phyloP scores from a whole-genome alignment of 352 stramenopile species.

The Phytophthora gonapodyides region DNA sequence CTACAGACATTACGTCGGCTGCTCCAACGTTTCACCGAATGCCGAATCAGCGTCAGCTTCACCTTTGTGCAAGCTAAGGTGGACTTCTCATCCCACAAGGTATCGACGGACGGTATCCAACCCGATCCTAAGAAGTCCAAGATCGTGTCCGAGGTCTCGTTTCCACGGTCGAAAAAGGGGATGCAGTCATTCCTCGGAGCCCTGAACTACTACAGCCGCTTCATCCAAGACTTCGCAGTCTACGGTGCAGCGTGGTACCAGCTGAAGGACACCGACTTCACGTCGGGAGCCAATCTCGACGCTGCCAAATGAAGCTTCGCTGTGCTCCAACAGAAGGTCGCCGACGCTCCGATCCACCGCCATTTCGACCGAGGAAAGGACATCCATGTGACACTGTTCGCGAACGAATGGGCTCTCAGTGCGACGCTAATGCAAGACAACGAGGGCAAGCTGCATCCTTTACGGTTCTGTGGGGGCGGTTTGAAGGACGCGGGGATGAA shows the following conservation, averaged over 20 bases:
- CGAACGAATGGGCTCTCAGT: conserved; percentile 20
- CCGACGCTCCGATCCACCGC: not conserved
- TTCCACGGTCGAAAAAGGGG: not conserved
- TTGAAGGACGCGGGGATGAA: conserved; percentile 11
- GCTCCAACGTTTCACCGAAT: conserved; percentile 1
- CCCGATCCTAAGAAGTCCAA: not conserved
- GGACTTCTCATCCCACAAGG: not conserved
- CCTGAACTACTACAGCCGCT: conserved; percentile 4
- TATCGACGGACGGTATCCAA: not conserved
- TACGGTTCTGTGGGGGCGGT: conserved; percentile 5
- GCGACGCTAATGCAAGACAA: conserved; percentile 11
- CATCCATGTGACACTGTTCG: conserved; percentile 15
- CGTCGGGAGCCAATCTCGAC: not conserved
- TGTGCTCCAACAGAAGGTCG: conserved; percentile 13
- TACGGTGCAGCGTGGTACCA: conserved; percentile 1
- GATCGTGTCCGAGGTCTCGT: not conserved
- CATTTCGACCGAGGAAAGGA: conserved; percentile 4
- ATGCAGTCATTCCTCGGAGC: conserved; percentile 1
- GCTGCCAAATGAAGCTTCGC: conserved; percentile 7
- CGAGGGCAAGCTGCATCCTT: conserved; percentile 11
- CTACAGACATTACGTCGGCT: not conserved
- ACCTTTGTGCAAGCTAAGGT: not conserved
- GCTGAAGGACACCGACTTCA: not conserved
- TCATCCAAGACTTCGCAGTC: not conserved
- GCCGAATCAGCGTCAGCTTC: no score